phyloP scores from a whole-genome alignment of 2,329 filamentous ascomycete genomes.

The Thermothelomyces thermophilus region DNA sequence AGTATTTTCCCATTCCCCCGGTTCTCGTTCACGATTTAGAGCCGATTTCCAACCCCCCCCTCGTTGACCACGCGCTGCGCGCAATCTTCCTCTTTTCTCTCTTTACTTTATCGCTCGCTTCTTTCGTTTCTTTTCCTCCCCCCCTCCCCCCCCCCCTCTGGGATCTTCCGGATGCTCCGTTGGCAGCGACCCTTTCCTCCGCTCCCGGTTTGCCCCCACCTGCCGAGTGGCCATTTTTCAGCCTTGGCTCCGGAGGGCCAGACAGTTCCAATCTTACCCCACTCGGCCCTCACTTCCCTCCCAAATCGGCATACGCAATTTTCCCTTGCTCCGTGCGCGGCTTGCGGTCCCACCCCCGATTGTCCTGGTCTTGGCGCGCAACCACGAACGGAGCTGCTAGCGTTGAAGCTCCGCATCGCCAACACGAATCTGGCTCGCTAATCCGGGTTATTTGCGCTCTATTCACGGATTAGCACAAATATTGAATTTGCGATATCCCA shows the following conservation, averaged over 20 bases:
- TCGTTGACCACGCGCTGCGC: no score
- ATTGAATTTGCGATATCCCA: no score
- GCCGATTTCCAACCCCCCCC: no score
- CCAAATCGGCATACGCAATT: slow-evolving; percentile 20
- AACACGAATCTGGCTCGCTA: no score
- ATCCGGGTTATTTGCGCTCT: no score
- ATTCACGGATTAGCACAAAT: no score
- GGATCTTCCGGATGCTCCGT: slow-evolving; percentile 14
- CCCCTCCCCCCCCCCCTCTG: neutral
- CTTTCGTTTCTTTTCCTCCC: neutral
- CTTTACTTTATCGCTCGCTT: neutral
- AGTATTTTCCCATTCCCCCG: neutral
- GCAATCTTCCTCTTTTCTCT: no score
- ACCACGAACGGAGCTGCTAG: slow-evolving; percentile 15
- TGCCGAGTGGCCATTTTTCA: slow-evolving; percentile 19
- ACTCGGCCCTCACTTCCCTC: slow-evolving; percentile 26
- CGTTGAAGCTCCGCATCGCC: slow-evolving; percentile 9
- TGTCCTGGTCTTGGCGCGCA: slow-evolving; percentile 15
- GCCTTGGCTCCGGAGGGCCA: slow-evolving; percentile 18
- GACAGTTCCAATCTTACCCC: slow-evolving; percentile 24
- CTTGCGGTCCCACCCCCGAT: slow-evolving; percentile 21
- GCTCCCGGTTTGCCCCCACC: slow-evolving; percentile 18
- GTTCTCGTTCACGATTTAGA: no score
- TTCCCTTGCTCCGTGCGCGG: slow-evolving; percentile 23
- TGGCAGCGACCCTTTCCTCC: slow-evolving; percentile 11